Evolutionary conservation across 2,329 filamentous ascomycete genomes (phyloP).

Genomic region (Aspergillus sp.): DNA sequence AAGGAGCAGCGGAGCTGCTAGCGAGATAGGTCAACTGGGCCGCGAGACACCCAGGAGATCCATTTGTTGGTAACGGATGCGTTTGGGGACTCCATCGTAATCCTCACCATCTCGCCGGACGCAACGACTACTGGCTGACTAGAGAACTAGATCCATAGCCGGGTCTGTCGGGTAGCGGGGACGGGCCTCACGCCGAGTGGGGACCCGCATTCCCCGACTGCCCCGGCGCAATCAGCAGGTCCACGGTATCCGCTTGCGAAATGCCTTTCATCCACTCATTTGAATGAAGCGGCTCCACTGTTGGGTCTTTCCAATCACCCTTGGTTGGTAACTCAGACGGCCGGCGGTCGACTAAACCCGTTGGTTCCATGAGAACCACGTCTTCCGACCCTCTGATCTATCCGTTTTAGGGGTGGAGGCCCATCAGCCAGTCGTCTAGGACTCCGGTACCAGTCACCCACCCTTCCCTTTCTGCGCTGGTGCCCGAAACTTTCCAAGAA

Average conservation of each 20-base stretch:
- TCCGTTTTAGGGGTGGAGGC: conserved; percentile 9
- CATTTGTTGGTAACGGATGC: conserved; percentile 3
- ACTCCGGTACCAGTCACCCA: conserved; percentile 9
- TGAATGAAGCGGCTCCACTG: background rate
- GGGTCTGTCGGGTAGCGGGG: conserved; percentile 22
- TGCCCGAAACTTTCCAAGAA: conserved; percentile 19
- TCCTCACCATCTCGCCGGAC: background rate
- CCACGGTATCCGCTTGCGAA: conserved; percentile 13
- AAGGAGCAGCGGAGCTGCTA: conserved; percentile 3
- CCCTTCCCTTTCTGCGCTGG: conserved; percentile 15
- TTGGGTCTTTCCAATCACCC: conserved; percentile 4
- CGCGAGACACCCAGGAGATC: background rate
- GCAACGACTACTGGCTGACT: conserved; percentile 7
- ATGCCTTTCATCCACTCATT: background rate
- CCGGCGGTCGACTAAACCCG: conserved; percentile 8
- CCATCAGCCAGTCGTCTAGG: conserved; percentile 3
- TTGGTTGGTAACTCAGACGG: conserved; percentile 1
- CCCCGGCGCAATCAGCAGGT: conserved; percentile 17
- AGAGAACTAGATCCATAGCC: conserved; percentile 7
- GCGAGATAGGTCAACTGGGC: background rate
- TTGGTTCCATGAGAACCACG: background rate
- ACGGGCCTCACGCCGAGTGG: conserved; percentile 27
- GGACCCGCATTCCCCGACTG: conserved; percentile 29
- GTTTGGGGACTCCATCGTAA: background rate
- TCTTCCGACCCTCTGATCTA: conserved; percentile 1